phyloP scores from a whole-genome alignment of 208 protist species.

The Trypanosoma platydactyli region DNA sequence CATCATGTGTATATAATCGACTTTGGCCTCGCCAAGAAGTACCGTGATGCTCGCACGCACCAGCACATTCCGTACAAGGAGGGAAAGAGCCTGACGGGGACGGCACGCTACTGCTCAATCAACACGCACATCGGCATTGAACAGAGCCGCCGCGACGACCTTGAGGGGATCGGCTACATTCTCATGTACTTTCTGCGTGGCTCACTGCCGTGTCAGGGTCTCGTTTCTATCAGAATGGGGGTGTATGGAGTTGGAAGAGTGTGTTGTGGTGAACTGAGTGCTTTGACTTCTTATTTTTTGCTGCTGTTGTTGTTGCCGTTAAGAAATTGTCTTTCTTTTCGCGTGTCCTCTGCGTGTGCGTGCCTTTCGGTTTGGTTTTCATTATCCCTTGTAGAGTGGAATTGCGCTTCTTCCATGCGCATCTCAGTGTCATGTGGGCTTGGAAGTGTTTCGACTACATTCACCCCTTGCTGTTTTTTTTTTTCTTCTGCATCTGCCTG shows the following conservation, averaged over 20 bases:
- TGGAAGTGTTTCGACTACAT: too few relatives aligned
- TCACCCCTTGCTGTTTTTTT: too few relatives aligned
- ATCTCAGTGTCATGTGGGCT: too few relatives aligned
- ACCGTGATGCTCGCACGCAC: constrained; percentile 97
- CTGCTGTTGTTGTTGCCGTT: too few relatives aligned
- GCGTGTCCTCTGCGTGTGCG: not conserved
- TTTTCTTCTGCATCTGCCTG: too few relatives aligned
- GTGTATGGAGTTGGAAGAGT: constrained; percentile 98
- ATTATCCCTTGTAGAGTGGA: too few relatives aligned
- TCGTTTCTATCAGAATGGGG: too few relatives aligned
- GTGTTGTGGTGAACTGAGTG: too few relatives aligned
- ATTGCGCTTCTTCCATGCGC: too few relatives aligned
- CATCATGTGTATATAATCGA: constrained; percentile 98
- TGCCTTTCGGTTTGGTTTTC: constrained; percentile 5
- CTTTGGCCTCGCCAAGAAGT: constrained; percentile 99
- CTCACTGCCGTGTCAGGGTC: constrained; percentile 98
- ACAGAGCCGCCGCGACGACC: constrained; percentile 96
- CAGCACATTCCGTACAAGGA: constrained; percentile 99
- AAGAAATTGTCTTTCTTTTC: too few relatives aligned
- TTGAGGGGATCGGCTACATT: constrained; percentile 99
- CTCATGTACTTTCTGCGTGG: constrained; percentile 99
- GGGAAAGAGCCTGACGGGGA: constrained; percentile 99
- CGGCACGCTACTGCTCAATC: constrained; percentile 98
- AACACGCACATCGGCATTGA: constrained; percentile 99
- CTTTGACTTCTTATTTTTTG: too few relatives aligned